Conservation (phyloP, 106 monocot genomes). For the Dendrobium huoshanense region DNA sequence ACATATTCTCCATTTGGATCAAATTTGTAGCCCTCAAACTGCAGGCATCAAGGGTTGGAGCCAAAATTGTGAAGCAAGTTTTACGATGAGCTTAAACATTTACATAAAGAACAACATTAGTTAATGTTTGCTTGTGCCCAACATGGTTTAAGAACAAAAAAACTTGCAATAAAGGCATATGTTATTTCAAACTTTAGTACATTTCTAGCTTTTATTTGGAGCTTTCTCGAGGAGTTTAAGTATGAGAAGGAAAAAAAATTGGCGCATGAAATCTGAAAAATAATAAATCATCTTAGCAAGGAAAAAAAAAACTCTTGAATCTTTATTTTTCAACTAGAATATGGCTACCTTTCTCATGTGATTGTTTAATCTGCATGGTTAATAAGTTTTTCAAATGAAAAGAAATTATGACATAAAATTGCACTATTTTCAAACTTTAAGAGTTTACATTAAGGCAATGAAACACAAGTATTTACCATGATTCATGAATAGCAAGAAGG, state of each 20-base stretch:
- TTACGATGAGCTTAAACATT: background rate
- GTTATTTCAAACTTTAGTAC: background rate
- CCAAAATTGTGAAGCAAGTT: background rate
- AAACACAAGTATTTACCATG: no score
- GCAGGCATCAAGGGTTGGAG: background rate
- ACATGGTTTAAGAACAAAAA: background rate
- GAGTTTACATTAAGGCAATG: no score
- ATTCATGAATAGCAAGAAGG: no score
- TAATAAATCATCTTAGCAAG: no score
- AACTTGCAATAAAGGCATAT: background rate
- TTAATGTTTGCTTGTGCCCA: background rate
- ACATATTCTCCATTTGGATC: constrained; percentile 94
- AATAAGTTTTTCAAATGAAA: no score
- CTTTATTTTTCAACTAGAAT: no score
- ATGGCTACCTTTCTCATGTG: no score
- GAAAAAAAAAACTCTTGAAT: no score
- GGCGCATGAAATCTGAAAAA: background rate
- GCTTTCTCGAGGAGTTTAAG: background rate
- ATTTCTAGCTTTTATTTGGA: background rate
- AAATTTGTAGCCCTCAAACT: constrained; percentile 96
- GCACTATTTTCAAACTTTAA: no score
- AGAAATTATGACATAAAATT: no score
- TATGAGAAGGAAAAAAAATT: background rate
- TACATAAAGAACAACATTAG: background rate
- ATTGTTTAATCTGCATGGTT: no score